Evolutionary conservation across 495 filamentous ascomycete species (phyloP), one percentile per base, ranked within the genome.

Genomic region (Chaetomidium leptoderma): DNA sequence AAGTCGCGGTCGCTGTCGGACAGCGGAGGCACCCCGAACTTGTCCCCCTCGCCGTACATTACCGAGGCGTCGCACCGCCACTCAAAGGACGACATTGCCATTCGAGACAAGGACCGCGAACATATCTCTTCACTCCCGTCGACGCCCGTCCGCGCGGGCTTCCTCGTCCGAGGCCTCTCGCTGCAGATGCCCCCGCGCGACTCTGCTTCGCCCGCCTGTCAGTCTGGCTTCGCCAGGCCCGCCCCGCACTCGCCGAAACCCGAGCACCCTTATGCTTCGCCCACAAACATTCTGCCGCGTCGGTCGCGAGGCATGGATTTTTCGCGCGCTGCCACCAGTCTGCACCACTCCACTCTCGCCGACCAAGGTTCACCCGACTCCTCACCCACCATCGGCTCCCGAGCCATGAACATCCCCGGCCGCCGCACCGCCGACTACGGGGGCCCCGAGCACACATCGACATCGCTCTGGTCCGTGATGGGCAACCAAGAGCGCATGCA

Each of bases 321-420:
- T 71, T 89, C 91, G n/a, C 81, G 92, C 61, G 91, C 90, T 43
- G 92, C 91, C 56, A 97, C 93, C 5, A 95, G 91, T 62, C 80
- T 98, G 11, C 93, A 98, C 74, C 95, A 97, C 71, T 97, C 93
- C 23, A 97, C 88, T 3, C 79, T 97, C 8, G 91, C 91, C 42
- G 86, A 88, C 53, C 86, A 91, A 63, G 86, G 89, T 0, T 93
- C 89, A n/a, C 93, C 95, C 13, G 92, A 96, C 67, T 95, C 91
- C 4, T 96, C 91, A 0, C 95, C 95, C 0, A 91, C 83, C n/a
- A 86, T 95, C 40, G 74, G 75, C 19, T 87, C 88, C 29, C 81
- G 88, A 24, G 87, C 85, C 8, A 86, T 96, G 78, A 85, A 81
- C 59, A 92, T 95, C 37, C 91, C 90, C 43, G 60, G 67, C 47